Conservation (phyloP, 2,329 filamentous ascomycete species). For the Fusarium sp. region DNA sequence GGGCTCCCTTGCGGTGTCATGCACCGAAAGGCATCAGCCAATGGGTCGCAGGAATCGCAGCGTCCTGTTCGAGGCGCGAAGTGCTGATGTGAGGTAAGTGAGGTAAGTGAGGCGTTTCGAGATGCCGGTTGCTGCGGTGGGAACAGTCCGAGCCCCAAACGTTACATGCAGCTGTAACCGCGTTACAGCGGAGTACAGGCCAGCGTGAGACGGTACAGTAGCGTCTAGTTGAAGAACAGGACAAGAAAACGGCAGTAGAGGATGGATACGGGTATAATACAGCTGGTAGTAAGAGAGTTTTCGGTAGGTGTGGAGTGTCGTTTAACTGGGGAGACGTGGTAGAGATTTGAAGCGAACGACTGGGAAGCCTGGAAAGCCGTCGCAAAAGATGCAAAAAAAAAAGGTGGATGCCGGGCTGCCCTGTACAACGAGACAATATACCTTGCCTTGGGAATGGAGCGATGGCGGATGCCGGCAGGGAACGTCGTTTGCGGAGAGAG, state of each 20-base stretch:
- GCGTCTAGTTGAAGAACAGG: neutral
- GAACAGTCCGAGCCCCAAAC: slow-evolving; percentile 38
- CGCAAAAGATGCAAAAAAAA: slow-evolving; percentile 18
- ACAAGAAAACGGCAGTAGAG: slow-evolving; percentile 11
- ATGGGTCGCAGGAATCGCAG: slow-evolving; percentile 27
- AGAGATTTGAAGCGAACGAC: slow-evolving; percentile 29
- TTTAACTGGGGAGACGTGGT: slow-evolving; percentile 12
- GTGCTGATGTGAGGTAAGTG: slow-evolving; percentile 33
- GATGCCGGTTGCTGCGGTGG: slow-evolving; percentile 43
- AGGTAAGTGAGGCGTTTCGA: slow-evolving; percentile 46
- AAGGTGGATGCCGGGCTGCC: slow-evolving; percentile 21
- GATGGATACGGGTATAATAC: slow-evolving; percentile 14
- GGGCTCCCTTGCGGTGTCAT: slow-evolving; percentile 44
- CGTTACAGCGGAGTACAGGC: slow-evolving; percentile 28
- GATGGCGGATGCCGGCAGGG: slow-evolving; percentile 9
- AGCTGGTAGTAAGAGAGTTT: slow-evolving; percentile 10
- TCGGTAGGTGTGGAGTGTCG: slow-evolving; percentile 26
- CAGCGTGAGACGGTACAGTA: slow-evolving; percentile 20
- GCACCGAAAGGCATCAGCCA: slow-evolving; percentile 44
- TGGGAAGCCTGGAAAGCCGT: slow-evolving; percentile 15
- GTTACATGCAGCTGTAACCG: slow-evolving; percentile 40
- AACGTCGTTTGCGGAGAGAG: slow-evolving; percentile 27
- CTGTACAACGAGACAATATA: slow-evolving; percentile 23
- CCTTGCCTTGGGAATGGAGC: slow-evolving; percentile 17
- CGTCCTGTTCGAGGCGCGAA: slow-evolving; percentile 17